phyloP scores from a whole-genome alignment of 192 early-diverging fungal genomes.

The Dispira simplex region DNA sequence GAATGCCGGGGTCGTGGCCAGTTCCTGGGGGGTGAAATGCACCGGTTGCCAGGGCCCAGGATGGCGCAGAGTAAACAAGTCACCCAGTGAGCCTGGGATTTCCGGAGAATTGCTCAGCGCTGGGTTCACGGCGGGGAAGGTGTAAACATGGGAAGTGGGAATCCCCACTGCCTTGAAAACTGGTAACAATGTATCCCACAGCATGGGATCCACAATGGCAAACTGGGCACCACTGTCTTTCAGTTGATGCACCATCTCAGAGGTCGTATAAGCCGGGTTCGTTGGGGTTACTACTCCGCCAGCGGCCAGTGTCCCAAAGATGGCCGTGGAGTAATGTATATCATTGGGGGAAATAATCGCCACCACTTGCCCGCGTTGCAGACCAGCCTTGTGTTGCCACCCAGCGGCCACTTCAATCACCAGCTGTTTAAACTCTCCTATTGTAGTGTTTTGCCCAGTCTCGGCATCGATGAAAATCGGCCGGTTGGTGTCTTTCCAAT shows the following conservation, averaged over 20 bases:
- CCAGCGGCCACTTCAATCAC: constrained; percentile 33
- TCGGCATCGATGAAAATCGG: constrained; percentile 26
- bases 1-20: constrained; percentile 26
- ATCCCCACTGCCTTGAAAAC: neutral
- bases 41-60: neutral
- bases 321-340: constrained; percentile 36
- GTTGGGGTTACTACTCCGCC: constrained; percentile 56
- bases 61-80: neutral
- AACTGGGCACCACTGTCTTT: constrained; percentile 43
- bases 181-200: neutral
- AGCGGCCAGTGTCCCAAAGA: constrained; percentile 43
- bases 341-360: constrained; percentile 8
- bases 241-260: constrained; percentile 68
- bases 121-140: neutral
- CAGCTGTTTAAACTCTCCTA: constrained; percentile 34
- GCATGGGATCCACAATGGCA: constrained; percentile 35
- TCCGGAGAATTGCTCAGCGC: neutral
- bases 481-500: constrained; percentile 14
- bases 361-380: constrained; percentile 4
- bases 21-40: neutral
- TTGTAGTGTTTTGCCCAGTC: constrained; percentile 49
- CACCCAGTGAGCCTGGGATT: neutral
- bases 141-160: neutral
- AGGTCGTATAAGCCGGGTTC: constrained; percentile 69
- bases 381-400: constrained; percentile 6